These are phyloP conservation scores for Mycena rebaudengoi DNA, from an alignment of 768 basidiomycete species.

Conservation along the genomic window DNA sequence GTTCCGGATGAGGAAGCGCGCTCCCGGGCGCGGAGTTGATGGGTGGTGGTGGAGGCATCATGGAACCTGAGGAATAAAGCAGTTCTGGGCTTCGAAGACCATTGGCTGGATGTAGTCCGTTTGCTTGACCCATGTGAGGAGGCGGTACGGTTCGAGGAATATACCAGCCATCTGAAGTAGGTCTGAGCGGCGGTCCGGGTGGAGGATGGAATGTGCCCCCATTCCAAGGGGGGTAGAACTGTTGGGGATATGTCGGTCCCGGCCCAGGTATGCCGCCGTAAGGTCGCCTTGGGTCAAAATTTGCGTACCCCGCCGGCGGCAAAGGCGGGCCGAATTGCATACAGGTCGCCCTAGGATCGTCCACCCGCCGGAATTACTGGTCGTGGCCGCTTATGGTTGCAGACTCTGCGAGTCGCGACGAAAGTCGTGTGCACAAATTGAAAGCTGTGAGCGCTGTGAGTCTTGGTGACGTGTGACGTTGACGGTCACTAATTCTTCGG, in stretches of 20 bases:
- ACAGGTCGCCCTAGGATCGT: background rate
- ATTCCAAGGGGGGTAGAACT: conserved; percentile 1
- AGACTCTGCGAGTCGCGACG: too few relatives aligned
- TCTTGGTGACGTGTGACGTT: too few relatives aligned
- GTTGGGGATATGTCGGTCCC: background rate
- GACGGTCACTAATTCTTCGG: too few relatives aligned
- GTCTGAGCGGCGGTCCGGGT: conserved; percentile 2
- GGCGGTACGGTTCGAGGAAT: conserved; percentile 8
- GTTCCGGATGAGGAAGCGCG: conserved; percentile 1
- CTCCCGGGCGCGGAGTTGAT: background rate
- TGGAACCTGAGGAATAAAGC: background rate
- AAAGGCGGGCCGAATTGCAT: conserved; percentile 16
- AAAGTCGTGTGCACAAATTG: too few relatives aligned
- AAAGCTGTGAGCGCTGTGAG: too few relatives aligned
- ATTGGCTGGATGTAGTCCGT: background rate
- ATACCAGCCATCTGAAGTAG: conserved; percentile 26
- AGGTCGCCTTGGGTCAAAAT: conserved; percentile 16
- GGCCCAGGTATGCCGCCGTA: conserved; percentile 6
- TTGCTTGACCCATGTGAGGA: background rate
- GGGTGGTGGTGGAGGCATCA: background rate
- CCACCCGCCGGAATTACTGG: background rate
- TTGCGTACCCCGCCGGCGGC: background rate
- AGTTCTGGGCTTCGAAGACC: background rate
- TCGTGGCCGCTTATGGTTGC: too few relatives aligned
- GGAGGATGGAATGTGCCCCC: background rate